Conservation (phyloP, 441 rosid genomes). For the Isatis lusitanica region DNA sequence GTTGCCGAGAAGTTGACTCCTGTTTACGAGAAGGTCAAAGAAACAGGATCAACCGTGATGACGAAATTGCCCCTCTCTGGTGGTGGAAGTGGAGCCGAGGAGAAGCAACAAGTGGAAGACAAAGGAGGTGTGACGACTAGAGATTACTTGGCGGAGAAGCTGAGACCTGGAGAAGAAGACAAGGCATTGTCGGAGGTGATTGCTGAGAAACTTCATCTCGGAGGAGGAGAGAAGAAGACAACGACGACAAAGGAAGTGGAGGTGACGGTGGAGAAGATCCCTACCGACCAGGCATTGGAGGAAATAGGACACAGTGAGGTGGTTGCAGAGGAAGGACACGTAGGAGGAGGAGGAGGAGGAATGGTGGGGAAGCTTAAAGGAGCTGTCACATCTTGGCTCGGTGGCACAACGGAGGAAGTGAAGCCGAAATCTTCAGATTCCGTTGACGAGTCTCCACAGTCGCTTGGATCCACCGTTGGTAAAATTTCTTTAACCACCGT, state of each 20-base stretch:
- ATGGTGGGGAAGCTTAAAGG: constrained; percentile 58
- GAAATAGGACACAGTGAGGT: background rate
- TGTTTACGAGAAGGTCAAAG: constrained; percentile 49
- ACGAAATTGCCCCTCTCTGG: constrained; percentile 41
- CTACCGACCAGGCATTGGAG: constrained; percentile 21
- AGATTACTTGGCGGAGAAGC: constrained; percentile 55
- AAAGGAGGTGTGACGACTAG: constrained; percentile 52
- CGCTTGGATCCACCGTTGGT: constrained; percentile 39
- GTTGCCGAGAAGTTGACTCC: constrained; percentile 51
- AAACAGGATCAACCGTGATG: constrained; percentile 43
- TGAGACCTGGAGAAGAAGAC: constrained; percentile 76
- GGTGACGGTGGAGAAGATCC: constrained; percentile 44
- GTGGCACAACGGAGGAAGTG: constrained; percentile 33
- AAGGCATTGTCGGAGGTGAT: constrained; percentile 65
- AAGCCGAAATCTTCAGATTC: constrained; percentile 8
- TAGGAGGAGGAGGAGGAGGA: constrained; percentile 24
- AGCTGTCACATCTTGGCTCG: constrained; percentile 58
- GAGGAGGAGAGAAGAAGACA: constrained; percentile 37
- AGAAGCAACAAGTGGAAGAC: constrained; percentile 29
- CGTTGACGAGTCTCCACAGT: constrained; percentile 33
- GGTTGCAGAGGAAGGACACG: constrained; percentile 22
- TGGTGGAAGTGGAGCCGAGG: constrained; percentile 30
- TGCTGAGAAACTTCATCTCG: constrained; percentile 46
- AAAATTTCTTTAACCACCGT: background rate
- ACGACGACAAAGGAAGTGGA: constrained; percentile 49